These are phyloP conservation scores for Chrysanthemum lavandulifolium DNA, from an alignment of 129 eudicot species.

Conservation along the genomic window DNA sequence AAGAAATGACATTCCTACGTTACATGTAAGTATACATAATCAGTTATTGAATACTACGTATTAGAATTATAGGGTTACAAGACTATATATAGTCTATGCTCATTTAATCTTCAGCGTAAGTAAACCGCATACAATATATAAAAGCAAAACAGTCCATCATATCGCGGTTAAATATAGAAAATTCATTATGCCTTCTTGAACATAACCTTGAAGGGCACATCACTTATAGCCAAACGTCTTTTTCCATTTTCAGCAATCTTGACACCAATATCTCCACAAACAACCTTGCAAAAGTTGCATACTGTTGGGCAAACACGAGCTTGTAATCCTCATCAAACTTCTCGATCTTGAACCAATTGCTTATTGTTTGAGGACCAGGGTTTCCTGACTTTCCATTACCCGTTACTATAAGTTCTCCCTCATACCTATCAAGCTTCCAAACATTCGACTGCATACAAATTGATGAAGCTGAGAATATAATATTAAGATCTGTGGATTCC, in stretches of 20 bases:
- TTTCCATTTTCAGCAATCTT: constrained; percentile 31
- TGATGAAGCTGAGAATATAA: constrained; percentile 24
- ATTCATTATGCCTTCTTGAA: constrained; percentile 34
- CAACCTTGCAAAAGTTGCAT: constrained; percentile 37
- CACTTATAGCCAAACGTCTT: constrained; percentile 36
- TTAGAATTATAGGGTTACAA: too few relatives aligned
- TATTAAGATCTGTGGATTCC: constrained; percentile 38
- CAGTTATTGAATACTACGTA: too few relatives aligned
- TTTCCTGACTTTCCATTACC: neutral
- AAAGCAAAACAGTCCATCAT: too few relatives aligned
- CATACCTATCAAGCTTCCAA: constrained; percentile 33
- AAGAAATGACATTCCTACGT: too few relatives aligned
- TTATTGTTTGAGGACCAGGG: constrained; percentile 40
- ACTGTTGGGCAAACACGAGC: constrained; percentile 52
- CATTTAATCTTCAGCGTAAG: too few relatives aligned
- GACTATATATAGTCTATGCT: too few relatives aligned
- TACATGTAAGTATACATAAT: too few relatives aligned
- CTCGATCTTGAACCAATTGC: constrained; percentile 56
- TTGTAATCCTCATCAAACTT: constrained; percentile 36
- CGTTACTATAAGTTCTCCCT: neutral
- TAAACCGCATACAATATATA: too few relatives aligned
- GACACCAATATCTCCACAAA: constrained; percentile 47
- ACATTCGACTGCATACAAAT: constrained; percentile 28
- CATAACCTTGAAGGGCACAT: constrained; percentile 38
- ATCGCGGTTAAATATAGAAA: too few relatives aligned